A percentile compares a stretch with the other conserved stretches of the same genome.
Conservation (phyloP, 257 asterid species). For the Capsicum chinense region DNA sequence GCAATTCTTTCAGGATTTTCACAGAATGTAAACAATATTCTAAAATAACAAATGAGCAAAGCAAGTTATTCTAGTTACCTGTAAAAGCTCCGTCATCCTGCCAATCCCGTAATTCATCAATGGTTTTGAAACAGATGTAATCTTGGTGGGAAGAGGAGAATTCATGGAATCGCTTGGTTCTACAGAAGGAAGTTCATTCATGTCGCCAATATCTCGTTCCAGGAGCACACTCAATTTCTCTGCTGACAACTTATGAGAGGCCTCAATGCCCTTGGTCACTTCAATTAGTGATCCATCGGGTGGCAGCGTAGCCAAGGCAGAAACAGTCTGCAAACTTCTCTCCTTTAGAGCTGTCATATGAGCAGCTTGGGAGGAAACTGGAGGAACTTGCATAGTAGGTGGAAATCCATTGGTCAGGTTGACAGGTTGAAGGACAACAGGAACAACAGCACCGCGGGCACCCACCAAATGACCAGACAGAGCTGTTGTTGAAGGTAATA, state of each 20-base stretch:
- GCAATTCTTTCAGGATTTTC: conserved; percentile 30
- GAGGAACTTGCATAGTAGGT: conserved; percentile 35
- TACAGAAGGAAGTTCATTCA: conserved; percentile 34
- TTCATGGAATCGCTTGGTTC: conserved; percentile 34
- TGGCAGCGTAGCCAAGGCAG: conserved; percentile 63
- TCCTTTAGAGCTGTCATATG: conserved; percentile 50
- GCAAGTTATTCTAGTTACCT: conserved; percentile 43
- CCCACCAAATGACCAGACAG: conserved; percentile 55
- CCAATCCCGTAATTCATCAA: conserved; percentile 62
- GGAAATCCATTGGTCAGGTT: conserved; percentile 43
- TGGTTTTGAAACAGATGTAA: conserved; percentile 47
- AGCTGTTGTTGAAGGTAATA: conserved; percentile 36
- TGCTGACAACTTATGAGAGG: conserved; percentile 9
- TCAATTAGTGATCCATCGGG: conserved; percentile 53
- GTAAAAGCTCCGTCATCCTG: conserved; percentile 89
- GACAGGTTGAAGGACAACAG: conserved; percentile 65
- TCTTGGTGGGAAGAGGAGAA: conserved; percentile 27
- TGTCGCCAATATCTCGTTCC: conserved; percentile 43
- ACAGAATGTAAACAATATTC: not conserved
- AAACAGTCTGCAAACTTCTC: conserved; percentile 59
- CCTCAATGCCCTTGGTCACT: conserved; percentile 28
- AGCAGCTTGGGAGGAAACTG: conserved; percentile 38
- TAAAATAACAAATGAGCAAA: not conserved
- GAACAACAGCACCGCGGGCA: conserved; percentile 55
- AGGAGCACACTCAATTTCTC: conserved; percentile 34